These are phyloP conservation scores for Prinsepia uniflora DNA, from an alignment of 306 rosid genomes.

Conservation along the genomic window DNA sequence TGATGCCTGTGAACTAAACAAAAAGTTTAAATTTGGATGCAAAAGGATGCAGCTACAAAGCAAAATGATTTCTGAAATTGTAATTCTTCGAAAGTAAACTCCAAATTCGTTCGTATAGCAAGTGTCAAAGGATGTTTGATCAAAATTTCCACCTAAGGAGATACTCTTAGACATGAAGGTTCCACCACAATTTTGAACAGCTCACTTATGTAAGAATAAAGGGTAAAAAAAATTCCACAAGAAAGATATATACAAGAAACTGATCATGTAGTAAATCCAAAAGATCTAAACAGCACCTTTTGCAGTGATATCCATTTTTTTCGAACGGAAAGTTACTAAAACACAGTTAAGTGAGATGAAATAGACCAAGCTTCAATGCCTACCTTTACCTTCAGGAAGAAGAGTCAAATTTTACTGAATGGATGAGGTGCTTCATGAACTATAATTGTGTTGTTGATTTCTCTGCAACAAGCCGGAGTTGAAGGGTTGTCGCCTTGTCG, in stretches of 20 bases:
- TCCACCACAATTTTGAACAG: neutral
- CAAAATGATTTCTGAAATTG: too few relatives aligned
- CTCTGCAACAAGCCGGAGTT: neutral
- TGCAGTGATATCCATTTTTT: slow-evolving; percentile 7
- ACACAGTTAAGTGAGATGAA: neutral
- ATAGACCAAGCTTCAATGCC: neutral
- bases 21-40: neutral
- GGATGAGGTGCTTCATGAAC: slow-evolving; percentile 8
- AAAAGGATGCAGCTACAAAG: neutral
- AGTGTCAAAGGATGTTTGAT: neutral
- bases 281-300: neutral
- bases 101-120: too few relatives aligned
- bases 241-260: slow-evolving; percentile 9
- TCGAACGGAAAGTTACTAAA: neutral
- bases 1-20: too few relatives aligned
- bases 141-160: neutral
- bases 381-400: neutral
- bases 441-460: neutral
- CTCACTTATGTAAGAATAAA: slow-evolving; percentile 1
- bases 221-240: neutral
- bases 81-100: too few relatives aligned
- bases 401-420: neutral
- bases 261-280: neutral
- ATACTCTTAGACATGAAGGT: neutral
- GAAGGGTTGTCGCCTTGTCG: neutral